These are phyloP conservation scores for Colletotrichum horii DNA, from an alignment of 2,329 filamentous ascomycete genomes.

Conservation along the genomic window DNA sequence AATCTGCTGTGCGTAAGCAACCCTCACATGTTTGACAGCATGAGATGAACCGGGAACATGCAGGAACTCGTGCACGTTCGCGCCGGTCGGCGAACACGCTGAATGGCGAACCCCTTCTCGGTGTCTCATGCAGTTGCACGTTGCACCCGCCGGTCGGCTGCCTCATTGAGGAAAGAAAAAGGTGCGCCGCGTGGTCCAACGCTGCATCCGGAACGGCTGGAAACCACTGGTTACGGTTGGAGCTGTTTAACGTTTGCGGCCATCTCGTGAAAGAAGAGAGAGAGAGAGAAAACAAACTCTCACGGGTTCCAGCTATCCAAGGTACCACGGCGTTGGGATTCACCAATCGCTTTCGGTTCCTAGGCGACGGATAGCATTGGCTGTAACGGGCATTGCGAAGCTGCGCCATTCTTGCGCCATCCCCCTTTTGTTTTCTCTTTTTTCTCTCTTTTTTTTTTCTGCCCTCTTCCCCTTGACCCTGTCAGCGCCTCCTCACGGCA, in stretches of 20 bases:
- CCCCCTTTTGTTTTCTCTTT: not conserved
- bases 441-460: not conserved
- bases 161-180: not conserved
- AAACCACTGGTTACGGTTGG: not conserved
- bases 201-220: not conserved
- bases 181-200: not conserved
- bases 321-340: not conserved
- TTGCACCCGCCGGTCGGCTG: not conserved
- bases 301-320: constrained; percentile 1
- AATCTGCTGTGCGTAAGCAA: not conserved
- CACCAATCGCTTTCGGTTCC: constrained; percentile 1
- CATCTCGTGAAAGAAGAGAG: not conserved
- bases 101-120: not conserved
- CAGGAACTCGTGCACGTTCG: not conserved
- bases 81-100: not conserved
- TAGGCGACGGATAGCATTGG: not conserved
- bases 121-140: not conserved
- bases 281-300: not conserved
- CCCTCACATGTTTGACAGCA: not conserved
- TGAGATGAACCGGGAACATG: not conserved
- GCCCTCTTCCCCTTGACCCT: not conserved
- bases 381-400: not conserved
- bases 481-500: not conserved
- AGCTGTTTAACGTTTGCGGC: not conserved
- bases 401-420: constrained; percentile 7